Base-by-base conservation (phyloP, 768 basidiomycete genomes). In the Xerocomellus intermedius region DNA sequence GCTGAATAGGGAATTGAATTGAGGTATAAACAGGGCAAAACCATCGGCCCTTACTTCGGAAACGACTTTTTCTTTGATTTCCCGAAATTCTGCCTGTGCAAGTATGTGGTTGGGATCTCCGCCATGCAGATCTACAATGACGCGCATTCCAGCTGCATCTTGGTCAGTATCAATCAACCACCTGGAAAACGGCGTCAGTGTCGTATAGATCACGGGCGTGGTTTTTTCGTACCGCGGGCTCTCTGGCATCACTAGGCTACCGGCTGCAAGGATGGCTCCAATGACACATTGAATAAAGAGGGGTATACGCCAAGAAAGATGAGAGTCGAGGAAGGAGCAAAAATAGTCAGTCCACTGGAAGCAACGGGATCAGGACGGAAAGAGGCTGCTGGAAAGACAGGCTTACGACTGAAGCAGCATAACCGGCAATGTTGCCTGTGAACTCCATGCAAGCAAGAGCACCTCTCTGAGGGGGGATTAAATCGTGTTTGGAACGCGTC, bases 361-460 rank as follows among this genome's bases (percentile, higher is more conserved):
- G 33, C 5, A 21, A 52, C 5, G 28, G 24, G 32, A 32, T 66
- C 24, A 50, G 30, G 10, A 24, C 10, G 17, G 28, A 43, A 53
- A 42, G 3, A 37, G 8, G n/a, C 0, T 14, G 2, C 17, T 36
- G 6, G 14, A 48, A 41, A 48, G 17, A 28, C 10, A 50, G 49
- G 76, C 90, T 57, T 75, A 94, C 92, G 60, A 96, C 92, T 17
- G 90, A 94, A 46, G 83, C 81, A 10, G 92, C 87, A 68, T 98
- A 98, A 48, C 95, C 95, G 43, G 91, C 75, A 63, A 97, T 86
- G 66, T 96, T 96, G 58, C 88, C 87, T 3, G 94, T 95, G 68
- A 97, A 97, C 65, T 97, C 94, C 82, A 97, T 93, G 64, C 92
- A 94, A 2, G 94, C 95, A 39, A 97, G 77, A 39, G 90, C 86